Percentiles rank a stretch among this genome's conserved stretches.
Evolutionary conservation across 805 yeast genomes (phyloP).

Genomic region (Suhomyces canberraensis): DNA sequence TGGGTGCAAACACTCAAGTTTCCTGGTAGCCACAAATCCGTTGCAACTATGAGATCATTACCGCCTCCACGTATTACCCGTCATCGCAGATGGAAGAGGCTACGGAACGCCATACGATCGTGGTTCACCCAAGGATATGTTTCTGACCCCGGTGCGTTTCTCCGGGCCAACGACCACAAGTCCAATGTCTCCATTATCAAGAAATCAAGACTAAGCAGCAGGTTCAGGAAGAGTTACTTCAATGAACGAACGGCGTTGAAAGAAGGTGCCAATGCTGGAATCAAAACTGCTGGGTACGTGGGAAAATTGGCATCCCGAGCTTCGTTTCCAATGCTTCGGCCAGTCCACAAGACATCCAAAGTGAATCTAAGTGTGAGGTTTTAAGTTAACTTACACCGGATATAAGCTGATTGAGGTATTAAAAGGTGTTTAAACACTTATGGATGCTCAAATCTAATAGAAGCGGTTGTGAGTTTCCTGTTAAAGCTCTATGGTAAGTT

Average conservation of each 20-base stretch:
- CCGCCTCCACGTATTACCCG: conserved; percentile 37
- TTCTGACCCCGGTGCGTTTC: conserved; percentile 24
- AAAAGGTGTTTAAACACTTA: no score
- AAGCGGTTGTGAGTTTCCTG: no score
- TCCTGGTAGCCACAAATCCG: background rate
- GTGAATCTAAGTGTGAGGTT: conserved; percentile 3
- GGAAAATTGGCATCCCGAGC: conserved; percentile 20
- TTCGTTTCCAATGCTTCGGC: conserved; percentile 17
- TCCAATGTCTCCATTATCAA: conserved; percentile 22
- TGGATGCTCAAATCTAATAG: no score
- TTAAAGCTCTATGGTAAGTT: no score
- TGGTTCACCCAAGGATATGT: conserved; percentile 27
- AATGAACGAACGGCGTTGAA: conserved; percentile 11
- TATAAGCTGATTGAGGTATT: background rate
- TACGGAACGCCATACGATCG: conserved; percentile 24
- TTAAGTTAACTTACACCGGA: background rate
- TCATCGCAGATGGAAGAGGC: conserved; percentile 28
- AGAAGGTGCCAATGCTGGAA: conserved; percentile 17
- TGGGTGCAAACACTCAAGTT: background rate
- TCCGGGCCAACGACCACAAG: conserved; percentile 13
- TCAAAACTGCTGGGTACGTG: conserved; percentile 15
- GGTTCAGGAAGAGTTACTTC: conserved; percentile 13
- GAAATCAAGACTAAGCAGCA: conserved; percentile 20
- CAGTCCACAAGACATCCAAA: conserved; percentile 6
- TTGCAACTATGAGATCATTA: conserved; percentile 12